Base-by-base conservation (phyloP, 2,329 filamentous ascomycete species). In the Sclerotinia glacialis region DNA sequence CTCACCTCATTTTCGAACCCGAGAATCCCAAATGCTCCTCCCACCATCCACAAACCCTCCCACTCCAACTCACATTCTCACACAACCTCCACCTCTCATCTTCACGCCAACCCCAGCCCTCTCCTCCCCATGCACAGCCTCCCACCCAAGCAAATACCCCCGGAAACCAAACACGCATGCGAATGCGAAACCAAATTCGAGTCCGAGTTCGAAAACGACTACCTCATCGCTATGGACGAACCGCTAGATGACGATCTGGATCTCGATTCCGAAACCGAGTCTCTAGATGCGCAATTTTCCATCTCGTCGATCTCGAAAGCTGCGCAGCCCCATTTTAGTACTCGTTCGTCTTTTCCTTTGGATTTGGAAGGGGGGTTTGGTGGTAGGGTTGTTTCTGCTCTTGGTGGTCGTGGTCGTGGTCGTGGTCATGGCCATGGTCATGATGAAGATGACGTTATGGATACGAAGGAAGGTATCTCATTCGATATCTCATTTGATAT, bases 171-270 rank as follows among this genome's bases (percentile, higher is more conserved):
- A 37, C 34, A 37, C 12, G 8, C 26, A 26, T 40, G 28, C 14
- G 16, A 26, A 42, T 26, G 5, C 14, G 47, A 28, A 4, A 37
- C 23, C 31, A 21, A 23, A 37, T 37, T 37, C 3, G 34, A n/a
- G n/a, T n/a, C 34, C 9, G 16, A 18, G 6, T 21, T 28, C 11
- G 0, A n/a, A 37, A 54, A 37, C 52, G 52, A 23, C 6, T 16
- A 28, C 26, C 12, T 28, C 18, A 59, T 59, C 21, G 56, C 56
- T 11, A 59, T 59, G 56, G 42, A 59, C 9, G 56, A 59, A 23
- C 56, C 56, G 6, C 12, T 59, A 5, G 42, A 58, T 5, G 54
- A 46, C 26, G 26, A 59, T 31, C 26, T 21, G 6, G 50, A 34
- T 3, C 28, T 12, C 5, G 40, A 46, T 8, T 31, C 40, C 18